Evolutionary conservation across 768 basidiomycete species (phyloP).

Genomic region (Cantharellus cinnabarinus): DNA sequence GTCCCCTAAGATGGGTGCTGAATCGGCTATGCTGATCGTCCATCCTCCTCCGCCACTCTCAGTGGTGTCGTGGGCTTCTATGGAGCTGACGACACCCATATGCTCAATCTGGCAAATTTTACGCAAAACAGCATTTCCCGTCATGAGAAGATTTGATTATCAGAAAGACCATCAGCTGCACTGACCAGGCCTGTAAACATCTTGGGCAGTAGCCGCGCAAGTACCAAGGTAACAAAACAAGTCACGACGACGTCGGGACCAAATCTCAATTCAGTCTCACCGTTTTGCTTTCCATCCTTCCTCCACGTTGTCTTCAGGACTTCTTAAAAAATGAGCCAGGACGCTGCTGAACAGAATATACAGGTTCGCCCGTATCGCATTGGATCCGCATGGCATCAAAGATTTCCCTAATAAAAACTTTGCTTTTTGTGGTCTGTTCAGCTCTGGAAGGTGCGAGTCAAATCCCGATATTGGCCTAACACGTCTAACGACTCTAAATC

Average conservation of each 20-base stretch:
- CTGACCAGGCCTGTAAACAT: neutral
- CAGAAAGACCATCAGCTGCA: neutral
- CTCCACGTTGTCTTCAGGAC: neutral
- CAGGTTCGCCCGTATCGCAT: constrained; percentile 40
- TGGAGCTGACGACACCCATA: constrained; percentile 49
- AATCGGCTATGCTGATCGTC: constrained; percentile 54
- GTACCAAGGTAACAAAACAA: no score
- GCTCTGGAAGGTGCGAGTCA: constrained; percentile 3
- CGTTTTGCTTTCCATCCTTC: neutral
- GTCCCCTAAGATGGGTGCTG: constrained; percentile 58
- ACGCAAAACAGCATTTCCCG: neutral
- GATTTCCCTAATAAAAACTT: neutral
- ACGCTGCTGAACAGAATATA: constrained; percentile 73
- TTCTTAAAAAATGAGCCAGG: constrained; percentile 5
- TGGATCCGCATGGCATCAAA: neutral
- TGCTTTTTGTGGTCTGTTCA: neutral
- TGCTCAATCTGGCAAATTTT: constrained; percentile 57
- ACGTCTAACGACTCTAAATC: constrained; percentile 3
- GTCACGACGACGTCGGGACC: neutral
- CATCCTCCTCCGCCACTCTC: constrained; percentile 50
- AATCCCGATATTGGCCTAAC: neutral
- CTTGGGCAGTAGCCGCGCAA: neutral
- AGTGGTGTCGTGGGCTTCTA: constrained; percentile 23
- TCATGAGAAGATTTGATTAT: neutral
- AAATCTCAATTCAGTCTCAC: neutral